Evolutionary conservation across 1,284 basidiomycete species (phyloP).

Genomic region (Ganoderma lingzhi): DNA sequence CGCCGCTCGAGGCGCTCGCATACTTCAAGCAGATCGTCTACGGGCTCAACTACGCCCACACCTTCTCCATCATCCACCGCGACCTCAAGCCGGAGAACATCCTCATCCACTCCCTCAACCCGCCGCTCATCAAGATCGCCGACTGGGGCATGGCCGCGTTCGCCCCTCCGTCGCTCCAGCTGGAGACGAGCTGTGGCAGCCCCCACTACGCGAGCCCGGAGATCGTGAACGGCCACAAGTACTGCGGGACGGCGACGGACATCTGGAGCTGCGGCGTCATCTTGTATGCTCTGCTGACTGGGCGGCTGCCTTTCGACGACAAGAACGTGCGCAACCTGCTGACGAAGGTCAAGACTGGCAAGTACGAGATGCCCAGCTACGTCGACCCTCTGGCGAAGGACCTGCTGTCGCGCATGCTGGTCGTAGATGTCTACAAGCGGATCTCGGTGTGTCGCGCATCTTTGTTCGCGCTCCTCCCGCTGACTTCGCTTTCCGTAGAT

Average conservation of each 20-base stretch:
- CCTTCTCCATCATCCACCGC: constrained; percentile 98
- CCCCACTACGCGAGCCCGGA: constrained; percentile 99
- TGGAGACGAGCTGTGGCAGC: constrained; percentile 97
- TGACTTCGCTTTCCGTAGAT: constrained; percentile 61
- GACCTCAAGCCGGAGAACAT: constrained; percentile 99
- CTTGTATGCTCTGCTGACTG: constrained; percentile 88
- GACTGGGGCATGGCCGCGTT: constrained; percentile 99
- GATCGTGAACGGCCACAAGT: constrained; percentile 95
- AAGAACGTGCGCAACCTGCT: constrained; percentile 85
- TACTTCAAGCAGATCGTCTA: constrained; percentile 99
- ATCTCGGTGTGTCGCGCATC: constrained; percentile 51
- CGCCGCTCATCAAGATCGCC: constrained; percentile 95
- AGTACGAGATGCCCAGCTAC: constrained; percentile 82
- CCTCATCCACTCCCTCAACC: constrained; percentile 82
- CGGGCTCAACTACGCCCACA: constrained; percentile 97
- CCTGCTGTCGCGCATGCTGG: constrained; percentile 84
- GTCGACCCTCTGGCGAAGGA: constrained; percentile 81
- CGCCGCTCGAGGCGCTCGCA: constrained; percentile 84
- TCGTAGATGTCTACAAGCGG: constrained; percentile 88
- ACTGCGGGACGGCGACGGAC: constrained; percentile 93
- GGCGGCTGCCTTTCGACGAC: constrained; percentile 90
- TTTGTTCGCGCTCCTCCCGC: constrained; percentile 16
- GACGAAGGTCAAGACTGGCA: constrained; percentile 90
- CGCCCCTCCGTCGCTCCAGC: constrained; percentile 79
- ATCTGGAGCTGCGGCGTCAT: constrained; percentile 97